Base-by-base conservation (phyloP, 2,329 filamentous ascomycete species). In the Pseudogymnoascus sp. region DNA sequence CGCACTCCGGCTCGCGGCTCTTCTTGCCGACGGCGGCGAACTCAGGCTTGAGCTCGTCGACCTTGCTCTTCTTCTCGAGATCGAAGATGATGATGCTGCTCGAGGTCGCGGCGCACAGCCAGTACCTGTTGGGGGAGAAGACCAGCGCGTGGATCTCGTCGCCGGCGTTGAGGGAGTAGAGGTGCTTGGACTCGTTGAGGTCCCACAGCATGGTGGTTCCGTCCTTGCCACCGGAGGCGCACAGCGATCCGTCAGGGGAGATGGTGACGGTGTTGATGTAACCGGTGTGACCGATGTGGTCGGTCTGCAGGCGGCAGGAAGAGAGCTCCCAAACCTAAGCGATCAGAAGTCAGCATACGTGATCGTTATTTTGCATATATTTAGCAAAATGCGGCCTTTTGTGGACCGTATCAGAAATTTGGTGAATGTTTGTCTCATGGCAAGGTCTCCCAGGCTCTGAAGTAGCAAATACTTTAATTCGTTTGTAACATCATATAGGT, bases 231-330 rank as follows among this genome's bases (percentile, higher is more conserved):
- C 95, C 95, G 71, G 95, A 98, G 69, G 95, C 95, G 85, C 95
- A 98, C 76, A 99, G 93, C 67, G 95, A 98, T 76, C 95, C 95
- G 80, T 98, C 95, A 76, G 95, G 95, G 74, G 95, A 98, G 88
- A 99, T 98, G 82, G 95, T 99, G 81, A 99, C 95, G 78, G 95
- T 96, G 90, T 99, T 99, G 87, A 95, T 98, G 88, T 98, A 98
- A 77, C 95, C 95, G 74, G 92, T 93, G 89, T 99, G 95, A 80
- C 95, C 95, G 75, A 96, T 96, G 89, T 99, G 95, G 87, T 99
- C 95, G 76, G 95, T 99, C 87, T 99, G 95, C 80, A 98, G 89
- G 82, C 95, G 93, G 91, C 95, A 99, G 81, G 91, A 95, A 74
- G 92, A 93, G 78, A 99, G 91, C 84, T 98, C 95, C 95, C 95